These are phyloP conservation scores for Cardamine chenopodiifolia DNA, from an alignment of 345 rosid species.

Conservation along the genomic window DNA sequence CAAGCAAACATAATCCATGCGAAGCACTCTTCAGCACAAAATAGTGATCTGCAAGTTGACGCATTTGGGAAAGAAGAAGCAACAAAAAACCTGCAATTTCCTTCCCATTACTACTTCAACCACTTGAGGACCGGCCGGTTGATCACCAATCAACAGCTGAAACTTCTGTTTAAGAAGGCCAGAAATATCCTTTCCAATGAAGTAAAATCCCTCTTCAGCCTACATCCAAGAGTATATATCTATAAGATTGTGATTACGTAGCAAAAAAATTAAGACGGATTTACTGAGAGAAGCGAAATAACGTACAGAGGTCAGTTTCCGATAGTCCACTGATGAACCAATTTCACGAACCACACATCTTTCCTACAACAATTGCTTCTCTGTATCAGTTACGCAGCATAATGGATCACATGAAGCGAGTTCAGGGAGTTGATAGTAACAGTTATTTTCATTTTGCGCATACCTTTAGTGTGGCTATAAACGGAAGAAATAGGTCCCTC, in stretches of 20 bases:
- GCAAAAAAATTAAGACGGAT: not conserved
- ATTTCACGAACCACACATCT: constrained; percentile 87
- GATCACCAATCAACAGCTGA: constrained; percentile 61
- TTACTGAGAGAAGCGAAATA: not conserved
- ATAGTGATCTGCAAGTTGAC: constrained; percentile 13
- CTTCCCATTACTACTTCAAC: constrained; percentile 98
- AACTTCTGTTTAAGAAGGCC: constrained; percentile 67
- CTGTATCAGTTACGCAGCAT: constrained; percentile 4
- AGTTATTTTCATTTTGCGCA: not conserved
- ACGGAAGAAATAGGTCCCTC: constrained; percentile 94
- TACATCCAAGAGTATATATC: constrained; percentile 41
- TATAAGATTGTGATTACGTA: constrained; percentile 8
- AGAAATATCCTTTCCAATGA: constrained; percentile 67
- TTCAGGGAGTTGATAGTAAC: not conserved
- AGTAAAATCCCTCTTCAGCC: constrained; percentile 95
- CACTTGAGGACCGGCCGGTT: constrained; percentile 55
- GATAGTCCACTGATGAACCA: constrained; percentile 85
- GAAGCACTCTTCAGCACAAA: constrained; percentile 12
- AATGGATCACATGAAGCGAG: constrained; percentile 5
- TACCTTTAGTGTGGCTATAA: constrained; percentile 83
- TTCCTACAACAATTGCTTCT: constrained; percentile 58
- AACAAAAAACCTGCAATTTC: constrained; percentile 59
- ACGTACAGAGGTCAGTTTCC: constrained; percentile 82
- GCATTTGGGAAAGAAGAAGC: not conserved
- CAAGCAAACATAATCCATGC: constrained; percentile 10